phyloP scores from a whole-genome alignment of 2,329 filamentous ascomycete genomes.

The Fusarium staphyleae region DNA sequence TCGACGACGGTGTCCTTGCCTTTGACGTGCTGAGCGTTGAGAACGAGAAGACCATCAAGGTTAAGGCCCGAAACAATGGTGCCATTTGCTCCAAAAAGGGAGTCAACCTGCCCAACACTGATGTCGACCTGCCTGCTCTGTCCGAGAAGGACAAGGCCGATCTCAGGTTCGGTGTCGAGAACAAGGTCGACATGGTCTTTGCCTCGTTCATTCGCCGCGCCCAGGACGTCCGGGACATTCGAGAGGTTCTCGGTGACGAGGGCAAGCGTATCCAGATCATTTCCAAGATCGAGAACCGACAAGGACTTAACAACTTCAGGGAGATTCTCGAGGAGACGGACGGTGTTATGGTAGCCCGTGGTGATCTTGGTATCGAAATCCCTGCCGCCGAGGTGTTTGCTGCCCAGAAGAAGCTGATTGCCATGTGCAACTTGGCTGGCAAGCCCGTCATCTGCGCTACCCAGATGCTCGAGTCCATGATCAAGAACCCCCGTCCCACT shows the following conservation, averaged over 20 bases:
- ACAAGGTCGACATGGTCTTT: constrained; percentile 98
- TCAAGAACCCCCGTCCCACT: constrained; percentile 98
- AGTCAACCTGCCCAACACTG: constrained; percentile 98
- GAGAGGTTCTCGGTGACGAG: constrained; percentile 85
- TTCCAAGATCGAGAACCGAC: constrained; percentile 99
- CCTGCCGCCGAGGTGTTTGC: constrained; percentile 98
- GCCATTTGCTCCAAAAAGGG: constrained; percentile 99
- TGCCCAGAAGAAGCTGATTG: constrained; percentile 99
- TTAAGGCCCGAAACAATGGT: constrained; percentile 92
- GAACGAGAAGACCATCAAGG: constrained; percentile 88
- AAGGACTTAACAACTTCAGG: constrained; percentile 99
- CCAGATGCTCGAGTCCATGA: constrained; percentile 99
- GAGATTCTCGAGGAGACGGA: constrained; percentile 97
- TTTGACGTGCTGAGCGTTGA: constrained; percentile 91
- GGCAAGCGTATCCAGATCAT: constrained; percentile 99
- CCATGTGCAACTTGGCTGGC: constrained; percentile 99
- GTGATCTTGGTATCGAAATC: constrained; percentile 95
- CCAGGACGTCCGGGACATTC: constrained; percentile 92
- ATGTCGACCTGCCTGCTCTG: constrained; percentile 95
- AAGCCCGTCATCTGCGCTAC: constrained; percentile 99
- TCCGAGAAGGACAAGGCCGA: constrained; percentile 98
- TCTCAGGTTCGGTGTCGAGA: constrained; percentile 95
- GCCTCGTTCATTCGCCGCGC: constrained; percentile 97
- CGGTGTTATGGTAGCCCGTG: constrained; percentile 99
- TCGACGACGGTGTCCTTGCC: constrained; percentile 96